These are phyloP conservation scores for Hypomyces rosellus DNA, from an alignment of 2,329 filamentous ascomycete genomes.

Conservation along the genomic window DNA sequence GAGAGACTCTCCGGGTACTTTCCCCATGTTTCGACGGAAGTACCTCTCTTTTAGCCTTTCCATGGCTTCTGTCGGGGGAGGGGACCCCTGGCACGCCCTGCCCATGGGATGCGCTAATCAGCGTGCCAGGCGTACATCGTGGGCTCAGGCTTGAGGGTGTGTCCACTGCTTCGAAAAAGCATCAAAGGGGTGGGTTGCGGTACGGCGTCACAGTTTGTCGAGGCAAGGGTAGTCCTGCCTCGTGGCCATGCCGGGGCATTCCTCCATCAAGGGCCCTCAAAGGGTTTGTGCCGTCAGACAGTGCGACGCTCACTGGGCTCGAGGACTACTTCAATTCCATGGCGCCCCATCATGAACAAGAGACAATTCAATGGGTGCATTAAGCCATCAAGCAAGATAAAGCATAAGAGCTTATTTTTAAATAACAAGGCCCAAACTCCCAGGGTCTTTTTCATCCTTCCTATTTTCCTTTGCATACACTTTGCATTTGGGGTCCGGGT, in stretches of 20 bases:
- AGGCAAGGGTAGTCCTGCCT: not conserved
- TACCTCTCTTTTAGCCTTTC: conserved; percentile 1
- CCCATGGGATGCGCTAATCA: too few relatives aligned
- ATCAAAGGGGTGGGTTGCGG: not conserved
- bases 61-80: not conserved
- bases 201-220: not conserved
- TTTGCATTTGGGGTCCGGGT: too few relatives aligned
- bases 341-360: not conserved
- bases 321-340: not conserved
- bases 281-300: conserved; percentile 12
- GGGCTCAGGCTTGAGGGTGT: not conserved
- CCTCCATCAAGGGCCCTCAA: not conserved
- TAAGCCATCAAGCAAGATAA: too few relatives aligned
- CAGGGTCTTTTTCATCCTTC: too few relatives aligned
- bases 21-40: conserved; percentile 13
- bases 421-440: too few relatives aligned
- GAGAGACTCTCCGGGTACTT: conserved; percentile 5
- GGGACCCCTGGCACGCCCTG: too few relatives aligned
- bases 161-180: not conserved
- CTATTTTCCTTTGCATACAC: too few relatives aligned
- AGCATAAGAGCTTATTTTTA: too few relatives aligned
- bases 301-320: conserved; percentile 13
- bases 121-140: not conserved
- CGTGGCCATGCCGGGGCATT: not conserved
- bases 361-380: too few relatives aligned